Evolutionary conservation across 2,329 filamentous ascomycete genomes (phyloP), one percentile per base, ranked within the genome.

Genomic region (Plectosphaerella cucumerina): DNA sequence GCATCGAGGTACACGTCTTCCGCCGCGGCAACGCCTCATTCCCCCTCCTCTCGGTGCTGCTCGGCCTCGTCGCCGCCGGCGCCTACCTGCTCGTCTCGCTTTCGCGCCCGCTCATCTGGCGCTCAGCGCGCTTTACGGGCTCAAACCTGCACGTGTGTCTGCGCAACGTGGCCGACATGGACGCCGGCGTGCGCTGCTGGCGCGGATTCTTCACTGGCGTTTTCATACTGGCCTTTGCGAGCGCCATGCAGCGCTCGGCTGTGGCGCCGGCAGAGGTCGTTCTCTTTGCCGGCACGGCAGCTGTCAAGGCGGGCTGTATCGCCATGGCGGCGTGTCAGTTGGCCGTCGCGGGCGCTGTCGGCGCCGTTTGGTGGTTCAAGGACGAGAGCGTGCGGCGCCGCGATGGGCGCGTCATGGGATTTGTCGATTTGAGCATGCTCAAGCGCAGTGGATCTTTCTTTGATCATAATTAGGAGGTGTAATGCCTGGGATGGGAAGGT

Each of bases 41-140:
- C 43, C 67, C 74, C 0, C 67, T 71, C 4, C 51, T 76, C 2
- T 73, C 72, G 12, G 64, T 79, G 37, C 64, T 76, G 4, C 67
- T 80, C 1, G 77, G 71, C 9, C 64, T 80, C 9, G 62, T 80
- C 1, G 75, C 75, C 0, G 69, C 69, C 1, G 76, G 74, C 18
- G 62, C 64, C 0, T 60, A 68, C 22, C 57, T 66, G 2, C 63
- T 80, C 6, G 71, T 76, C 49, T 65, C 67, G 3, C 68, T 71
- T 1, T 65, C 68, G 2, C 62, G 65, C 3, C 74, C 76, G 2
- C 59, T 75, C 22, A 66, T 80, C 43, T 65, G 67, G 22, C 67
- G 70, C n/a, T 78, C 75, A 31, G 72, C 76, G 8, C 70, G 72
- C 44, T 80, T 76, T 54, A 79, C 75, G 0, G 73, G 69, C 3